These are phyloP conservation scores for Teunomyces atbi DNA, from an alignment of 805 yeast genomes.

Conservation along the genomic window DNA sequence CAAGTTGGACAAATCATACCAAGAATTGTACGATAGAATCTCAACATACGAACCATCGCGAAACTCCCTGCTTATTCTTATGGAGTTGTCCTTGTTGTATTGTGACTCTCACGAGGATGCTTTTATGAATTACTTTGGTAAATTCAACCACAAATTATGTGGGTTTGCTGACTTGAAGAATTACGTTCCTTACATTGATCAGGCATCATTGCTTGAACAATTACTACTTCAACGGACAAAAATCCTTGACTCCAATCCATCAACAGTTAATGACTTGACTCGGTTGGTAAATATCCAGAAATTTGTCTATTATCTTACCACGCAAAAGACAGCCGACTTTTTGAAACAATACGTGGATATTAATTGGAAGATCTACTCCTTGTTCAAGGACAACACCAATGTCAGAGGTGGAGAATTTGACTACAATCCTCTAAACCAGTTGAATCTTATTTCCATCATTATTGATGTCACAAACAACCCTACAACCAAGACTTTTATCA, in stretches of 20 bases:
- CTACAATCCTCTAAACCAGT: constrained; percentile 67
- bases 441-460: constrained; percentile 55
- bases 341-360: constrained; percentile 1
- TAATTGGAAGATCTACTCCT: constrained; percentile 29
- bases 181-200: constrained; percentile 14
- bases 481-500: constrained; percentile 24
- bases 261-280: constrained; percentile 15
- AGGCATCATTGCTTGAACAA: not conserved
- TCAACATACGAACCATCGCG: constrained; percentile 40
- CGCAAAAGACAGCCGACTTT: not conserved
- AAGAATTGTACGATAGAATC: constrained; percentile 28
- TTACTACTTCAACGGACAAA: not conserved
- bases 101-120: constrained; percentile 23
- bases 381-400: constrained; percentile 29
- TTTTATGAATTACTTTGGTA: constrained; percentile 40
- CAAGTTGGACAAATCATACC: constrained; percentile 30
- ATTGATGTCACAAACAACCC: constrained; percentile 16
- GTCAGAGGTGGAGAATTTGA: constrained; percentile 52
- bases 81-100: constrained; percentile 43
- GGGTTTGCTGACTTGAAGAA: constrained; percentile 58
- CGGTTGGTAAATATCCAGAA: constrained; percentile 45
- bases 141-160: constrained; percentile 57
- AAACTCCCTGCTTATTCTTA: constrained; percentile 54
- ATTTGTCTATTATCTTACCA: constrained; percentile 36
- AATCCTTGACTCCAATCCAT: not conserved